These are phyloP conservation scores for Hirsutella rhossiliensis DNA, from an alignment of 2,329 filamentous ascomycete genomes.

Conservation along the genomic window DNA sequence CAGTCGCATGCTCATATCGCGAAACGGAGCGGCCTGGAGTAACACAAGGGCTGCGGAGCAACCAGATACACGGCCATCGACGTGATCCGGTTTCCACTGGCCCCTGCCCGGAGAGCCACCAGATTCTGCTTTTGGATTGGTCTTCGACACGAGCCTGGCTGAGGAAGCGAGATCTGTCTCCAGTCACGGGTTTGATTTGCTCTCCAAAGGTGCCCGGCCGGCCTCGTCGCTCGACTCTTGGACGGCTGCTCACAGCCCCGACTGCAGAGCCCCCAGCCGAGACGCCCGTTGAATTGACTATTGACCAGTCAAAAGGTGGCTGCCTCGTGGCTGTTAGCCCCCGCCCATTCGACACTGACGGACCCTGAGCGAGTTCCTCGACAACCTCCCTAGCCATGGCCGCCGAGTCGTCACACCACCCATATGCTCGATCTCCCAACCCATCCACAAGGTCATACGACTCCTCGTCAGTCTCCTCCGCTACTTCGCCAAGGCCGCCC, in stretches of 20 bases:
- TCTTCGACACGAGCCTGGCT: conserved; percentile 6
- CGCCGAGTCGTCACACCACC: conserved; percentile 41
- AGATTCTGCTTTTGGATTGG: conserved; percentile 3
- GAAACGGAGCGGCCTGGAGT: conserved; percentile 8
- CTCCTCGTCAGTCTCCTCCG: conserved; percentile 51
- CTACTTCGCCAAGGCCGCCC: conserved; percentile 44
- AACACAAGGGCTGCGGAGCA: conserved; percentile 10
- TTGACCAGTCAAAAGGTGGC: too few species aligned
- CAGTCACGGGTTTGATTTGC: conserved; percentile 4
- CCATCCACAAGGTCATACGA: conserved; percentile 50
- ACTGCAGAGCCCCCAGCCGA: too few species aligned
- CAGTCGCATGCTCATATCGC: conserved; percentile 8
- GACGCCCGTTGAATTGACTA: too few species aligned
- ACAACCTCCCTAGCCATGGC: conserved; percentile 22
- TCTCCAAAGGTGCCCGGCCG: not conserved
- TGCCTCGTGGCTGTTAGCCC: too few species aligned
- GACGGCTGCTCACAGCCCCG: not conserved
- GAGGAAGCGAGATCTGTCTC: conserved; percentile 9
- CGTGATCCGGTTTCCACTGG: conserved; percentile 6
- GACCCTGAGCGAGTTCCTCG: not conserved
- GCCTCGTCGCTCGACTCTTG: not conserved
- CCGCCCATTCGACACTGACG: not conserved
- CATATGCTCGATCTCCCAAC: conserved; percentile 50
- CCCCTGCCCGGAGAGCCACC: conserved; percentile 3
- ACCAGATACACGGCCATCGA: conserved; percentile 10